phyloP scores from a whole-genome alignment of 2,329 filamentous ascomycete species.

The Fusarium austroafricanum region DNA sequence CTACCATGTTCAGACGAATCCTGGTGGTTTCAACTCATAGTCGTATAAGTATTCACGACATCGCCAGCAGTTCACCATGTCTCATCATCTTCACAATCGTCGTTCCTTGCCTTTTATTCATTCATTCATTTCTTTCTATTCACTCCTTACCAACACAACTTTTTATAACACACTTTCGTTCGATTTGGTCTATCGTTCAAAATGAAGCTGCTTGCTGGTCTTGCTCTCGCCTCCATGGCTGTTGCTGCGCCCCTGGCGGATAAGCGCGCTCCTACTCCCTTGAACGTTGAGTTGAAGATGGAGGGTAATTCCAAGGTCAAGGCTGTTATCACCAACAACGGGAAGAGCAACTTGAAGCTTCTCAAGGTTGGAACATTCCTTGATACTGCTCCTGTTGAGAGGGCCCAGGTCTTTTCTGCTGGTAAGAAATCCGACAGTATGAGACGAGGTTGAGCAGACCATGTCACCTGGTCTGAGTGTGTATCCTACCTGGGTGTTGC shows the following conservation, averaged over 20 bases:
- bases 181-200: constrained; percentile 31
- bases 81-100: neutral
- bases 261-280: constrained; percentile 53
- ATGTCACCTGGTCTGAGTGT: neutral
- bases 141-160: constrained; percentile 14
- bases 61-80: constrained; percentile 7
- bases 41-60: constrained; percentile 32
- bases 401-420: constrained; percentile 61
- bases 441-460: neutral
- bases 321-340: constrained; percentile 65
- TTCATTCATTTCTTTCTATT: constrained; percentile 2
- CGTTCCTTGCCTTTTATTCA: constrained; percentile 22
- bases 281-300: constrained; percentile 60
- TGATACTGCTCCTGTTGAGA: constrained; percentile 64
- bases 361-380: constrained; percentile 66
- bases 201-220: constrained; percentile 46
- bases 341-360: constrained; percentile 60
- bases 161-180: constrained; percentile 18
- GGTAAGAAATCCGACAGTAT: constrained; percentile 46
- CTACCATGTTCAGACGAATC: constrained; percentile 7
- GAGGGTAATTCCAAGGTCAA: constrained; percentile 65
- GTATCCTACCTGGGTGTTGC: neutral
- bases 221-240: constrained; percentile 44
- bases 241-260: constrained; percentile 40
- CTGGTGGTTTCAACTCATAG: constrained; percentile 1